These are phyloP conservation scores for Sparassis latifolia DNA, from an alignment of 1,284 basidiomycete genomes.

Conservation along the genomic window DNA sequence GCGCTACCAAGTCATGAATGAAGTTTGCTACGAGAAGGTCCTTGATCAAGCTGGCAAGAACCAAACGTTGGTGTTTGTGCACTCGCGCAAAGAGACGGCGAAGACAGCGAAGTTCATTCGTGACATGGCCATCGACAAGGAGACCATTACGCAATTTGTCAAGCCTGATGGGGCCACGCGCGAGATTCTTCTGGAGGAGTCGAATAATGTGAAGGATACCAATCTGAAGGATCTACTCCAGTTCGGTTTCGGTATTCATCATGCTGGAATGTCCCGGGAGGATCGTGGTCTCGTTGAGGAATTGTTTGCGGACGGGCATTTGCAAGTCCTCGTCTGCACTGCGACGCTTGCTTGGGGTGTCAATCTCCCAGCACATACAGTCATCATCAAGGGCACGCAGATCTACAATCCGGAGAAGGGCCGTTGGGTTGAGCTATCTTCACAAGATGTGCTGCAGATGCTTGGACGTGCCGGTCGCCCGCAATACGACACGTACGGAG, in stretches of 20 bases:
- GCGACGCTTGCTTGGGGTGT: conserved; percentile 99
- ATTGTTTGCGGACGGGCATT: conserved; percentile 86
- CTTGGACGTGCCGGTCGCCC: conserved; percentile 96
- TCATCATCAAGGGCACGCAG: conserved; percentile 99
- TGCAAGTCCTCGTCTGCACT: conserved; percentile 95
- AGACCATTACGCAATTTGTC: conserved; percentile 93
- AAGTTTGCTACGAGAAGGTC: conserved; percentile 99
- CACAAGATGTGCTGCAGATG: conserved; percentile 98
- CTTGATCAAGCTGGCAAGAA: conserved; percentile 90
- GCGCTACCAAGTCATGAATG: conserved; percentile 96
- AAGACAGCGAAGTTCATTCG: conserved; percentile 96
- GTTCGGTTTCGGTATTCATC: conserved; percentile 97
- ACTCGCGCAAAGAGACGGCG: conserved; percentile 96
- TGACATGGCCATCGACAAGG: conserved; percentile 94
- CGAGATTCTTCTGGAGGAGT: conserved; percentile 84
- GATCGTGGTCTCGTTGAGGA: conserved; percentile 94
- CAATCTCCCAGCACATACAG: conserved; percentile 95
- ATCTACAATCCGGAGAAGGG: conserved; percentile 99
- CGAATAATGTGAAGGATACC: conserved; percentile 77
- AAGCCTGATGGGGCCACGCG: conserved; percentile 85
- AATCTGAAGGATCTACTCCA: conserved; percentile 89
- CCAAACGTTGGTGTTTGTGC: conserved; percentile 93
- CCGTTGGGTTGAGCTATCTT: conserved; percentile 92
- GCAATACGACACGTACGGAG: conserved; percentile 95
- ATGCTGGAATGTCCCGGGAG: conserved; percentile 97